Evolutionary conservation across 805 yeast species (phyloP), one percentile per base, ranked within the genome.

Genomic region (Candida caryicola): DNA sequence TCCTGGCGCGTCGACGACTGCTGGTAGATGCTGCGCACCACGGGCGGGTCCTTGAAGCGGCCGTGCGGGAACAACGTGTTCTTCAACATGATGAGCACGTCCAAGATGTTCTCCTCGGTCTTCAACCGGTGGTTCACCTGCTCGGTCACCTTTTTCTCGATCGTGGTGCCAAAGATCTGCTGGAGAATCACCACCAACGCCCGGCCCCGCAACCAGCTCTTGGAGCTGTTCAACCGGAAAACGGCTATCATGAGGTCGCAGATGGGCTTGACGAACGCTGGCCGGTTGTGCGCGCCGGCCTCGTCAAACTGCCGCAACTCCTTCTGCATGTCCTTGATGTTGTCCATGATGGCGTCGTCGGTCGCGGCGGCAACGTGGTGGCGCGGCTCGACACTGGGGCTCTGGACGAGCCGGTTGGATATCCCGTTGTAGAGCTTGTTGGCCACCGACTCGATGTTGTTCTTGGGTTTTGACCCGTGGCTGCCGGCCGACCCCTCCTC

Each of bases 101-200:
- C 74, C n/a, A 69, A 59, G 0, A 84, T 54, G 21, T 66, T 69
- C 7, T 64, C 71, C 32, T 76, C 79, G 7, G 68, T 65, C 27
- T 66, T 44, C 4, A 65, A 15, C 25, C 53, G 56, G 16, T 49
- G 51, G 27, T 67, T 64, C 23, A 76, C 57, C 41, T 64, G 64
- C 19, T 72, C 69, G 29, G 81, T 62, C 4, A 79, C 71, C 37
- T 75, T 77, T 53, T 79, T 81, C 53, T 90, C 96, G 36, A 90
- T 82, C 0, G 96, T 84, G 2, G 91, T 85, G 0, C 97, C 97
- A 27, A 90, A 70, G 1, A 90, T 59, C 55, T 88, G 96, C 57
- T 89, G 96, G 37, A 90, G 62, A 3, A 90, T 77, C 4, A 88
- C 79, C 27, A 89, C 72, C 6, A 88, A 69, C 0, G 96, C 96